Evolutionary conservation across 768 basidiomycete genomes (phyloP).

Genomic region (Gymnopilus junonius): DNA sequence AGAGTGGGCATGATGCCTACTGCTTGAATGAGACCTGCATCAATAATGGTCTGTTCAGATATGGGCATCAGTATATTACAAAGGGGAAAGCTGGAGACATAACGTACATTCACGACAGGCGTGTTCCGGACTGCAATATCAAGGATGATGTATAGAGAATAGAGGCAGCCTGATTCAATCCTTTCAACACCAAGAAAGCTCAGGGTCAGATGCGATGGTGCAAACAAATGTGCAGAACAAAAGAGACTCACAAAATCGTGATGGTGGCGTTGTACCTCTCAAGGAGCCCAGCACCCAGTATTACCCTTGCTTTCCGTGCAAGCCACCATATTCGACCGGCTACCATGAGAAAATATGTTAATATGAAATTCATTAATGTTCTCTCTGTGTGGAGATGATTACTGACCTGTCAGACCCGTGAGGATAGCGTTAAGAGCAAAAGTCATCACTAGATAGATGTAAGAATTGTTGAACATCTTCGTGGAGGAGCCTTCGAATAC

Average conservation of each 20-base stretch:
- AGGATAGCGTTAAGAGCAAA: conserved; percentile 37
- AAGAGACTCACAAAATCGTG: conserved; percentile 36
- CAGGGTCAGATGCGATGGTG: neutral
- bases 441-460: conserved; percentile 38
- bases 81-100: too few relatives aligned
- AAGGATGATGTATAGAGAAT: conserved; percentile 38
- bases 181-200: conserved; percentile 19
- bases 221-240: neutral
- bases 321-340: conserved; percentile 42
- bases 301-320: conserved; percentile 25
- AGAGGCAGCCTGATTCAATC: conserved; percentile 43
- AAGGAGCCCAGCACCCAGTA: conserved; percentile 32
- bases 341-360: conserved; percentile 10
- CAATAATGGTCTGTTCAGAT: conserved; percentile 21
- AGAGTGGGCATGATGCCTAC: conserved; percentile 41
- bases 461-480: conserved; percentile 24
- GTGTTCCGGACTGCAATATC: conserved; percentile 32
- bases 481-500: conserved; percentile 21
- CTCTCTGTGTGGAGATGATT: neutral
- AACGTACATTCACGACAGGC: conserved; percentile 23
- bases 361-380: neutral
- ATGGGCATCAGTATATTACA: neutral
- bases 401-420: conserved; percentile 37
- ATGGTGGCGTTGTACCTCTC: conserved; percentile 37
- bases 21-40: conserved; percentile 32